Percentiles rank a stretch among this genome's conserved stretches.
Conservation (phyloP, 768 basidiomycete species). For the Rhizopogon vinicolor region DNA sequence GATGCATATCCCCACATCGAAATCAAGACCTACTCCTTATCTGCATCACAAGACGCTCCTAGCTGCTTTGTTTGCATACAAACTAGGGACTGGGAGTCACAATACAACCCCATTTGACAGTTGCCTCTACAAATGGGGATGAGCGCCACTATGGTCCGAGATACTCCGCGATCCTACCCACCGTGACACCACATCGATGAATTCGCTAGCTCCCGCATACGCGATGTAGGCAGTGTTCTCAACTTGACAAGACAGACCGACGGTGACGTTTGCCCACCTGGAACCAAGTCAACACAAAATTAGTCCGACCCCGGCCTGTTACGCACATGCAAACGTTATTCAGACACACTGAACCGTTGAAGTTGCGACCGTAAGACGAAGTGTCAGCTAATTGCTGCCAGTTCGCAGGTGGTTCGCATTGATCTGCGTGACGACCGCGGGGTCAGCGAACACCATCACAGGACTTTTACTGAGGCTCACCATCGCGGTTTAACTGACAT, state of each 20-base stretch:
- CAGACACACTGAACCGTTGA: slow-evolving; percentile 82
- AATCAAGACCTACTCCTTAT: slow-evolving; percentile 46
- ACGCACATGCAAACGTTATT: slow-evolving; percentile 80
- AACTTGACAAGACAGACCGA: slow-evolving; percentile 56
- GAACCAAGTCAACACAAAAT: not conserved
- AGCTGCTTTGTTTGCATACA: slow-evolving; percentile 58
- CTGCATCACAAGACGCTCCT: slow-evolving; percentile 55
- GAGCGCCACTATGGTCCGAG: not conserved
- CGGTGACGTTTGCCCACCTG: slow-evolving; percentile 78
- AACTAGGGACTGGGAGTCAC: slow-evolving; percentile 53
- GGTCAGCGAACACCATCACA: not conserved
- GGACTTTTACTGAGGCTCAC: slow-evolving; percentile 31
- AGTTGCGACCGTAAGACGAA: slow-evolving; percentile 62
- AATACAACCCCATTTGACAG: slow-evolving; percentile 70
- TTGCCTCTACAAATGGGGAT: slow-evolving; percentile 46
- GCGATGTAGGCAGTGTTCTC: slow-evolving; percentile 81
- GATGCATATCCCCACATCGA: slow-evolving; percentile 34
- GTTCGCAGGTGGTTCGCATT: slow-evolving; percentile 71
- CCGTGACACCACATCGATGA: slow-evolving; percentile 80
- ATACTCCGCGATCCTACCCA: slow-evolving; percentile 23
- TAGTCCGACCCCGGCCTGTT: not conserved
- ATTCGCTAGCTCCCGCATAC: slow-evolving; percentile 54
- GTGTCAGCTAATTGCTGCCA: slow-evolving; percentile 57
- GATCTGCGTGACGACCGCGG: slow-evolving; percentile 43
- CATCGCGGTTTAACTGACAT: slow-evolving; percentile 87